These are phyloP conservation scores for Scortechinia acanthostroma DNA, from an alignment of 2,329 filamentous ascomycete species.

Conservation along the genomic window DNA sequence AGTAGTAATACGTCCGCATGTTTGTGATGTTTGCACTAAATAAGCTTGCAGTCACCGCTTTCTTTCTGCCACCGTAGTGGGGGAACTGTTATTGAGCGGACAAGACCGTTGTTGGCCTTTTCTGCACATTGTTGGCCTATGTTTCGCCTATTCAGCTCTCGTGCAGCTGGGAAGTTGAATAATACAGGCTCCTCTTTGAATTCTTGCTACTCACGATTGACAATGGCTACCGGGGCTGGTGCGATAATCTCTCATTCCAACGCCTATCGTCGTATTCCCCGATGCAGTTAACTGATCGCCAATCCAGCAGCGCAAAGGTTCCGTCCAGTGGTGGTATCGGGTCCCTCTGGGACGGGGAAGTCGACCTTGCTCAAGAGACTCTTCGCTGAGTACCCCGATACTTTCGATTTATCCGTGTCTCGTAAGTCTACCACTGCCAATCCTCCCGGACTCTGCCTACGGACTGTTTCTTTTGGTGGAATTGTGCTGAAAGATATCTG, in stretches of 20 bases:
- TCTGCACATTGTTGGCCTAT: too few species aligned
- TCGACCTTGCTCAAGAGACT: conserved; percentile 71
- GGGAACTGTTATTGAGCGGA: too few species aligned
- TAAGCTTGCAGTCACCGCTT: too few species aligned
- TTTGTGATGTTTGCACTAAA: too few species aligned
- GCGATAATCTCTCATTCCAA: neutral
- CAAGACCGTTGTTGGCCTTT: too few species aligned
- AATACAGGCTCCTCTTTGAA: too few species aligned
- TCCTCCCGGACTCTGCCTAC: conserved; percentile 34
- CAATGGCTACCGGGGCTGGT: neutral
- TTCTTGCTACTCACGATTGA: neutral
- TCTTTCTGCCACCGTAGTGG: too few species aligned
- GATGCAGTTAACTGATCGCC: too few species aligned
- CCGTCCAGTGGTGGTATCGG: conserved; percentile 71
- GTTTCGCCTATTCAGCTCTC: too few species aligned
- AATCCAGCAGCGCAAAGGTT: conserved; percentile 3
- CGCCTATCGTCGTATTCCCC: neutral
- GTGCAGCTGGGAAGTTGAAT: too few species aligned
- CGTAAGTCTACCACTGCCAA: conserved; percentile 9
- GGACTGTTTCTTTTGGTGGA: conserved; percentile 38
- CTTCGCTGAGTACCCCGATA: conserved; percentile 47
- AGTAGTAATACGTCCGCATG: too few species aligned
- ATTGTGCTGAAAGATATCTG: neutral
- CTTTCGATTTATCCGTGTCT: conserved; percentile 45
- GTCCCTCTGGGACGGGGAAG: conserved; percentile 75